Base-by-base conservation (phyloP, 1,284 basidiomycete species). In the Ganoderma leucocontextum region DNA sequence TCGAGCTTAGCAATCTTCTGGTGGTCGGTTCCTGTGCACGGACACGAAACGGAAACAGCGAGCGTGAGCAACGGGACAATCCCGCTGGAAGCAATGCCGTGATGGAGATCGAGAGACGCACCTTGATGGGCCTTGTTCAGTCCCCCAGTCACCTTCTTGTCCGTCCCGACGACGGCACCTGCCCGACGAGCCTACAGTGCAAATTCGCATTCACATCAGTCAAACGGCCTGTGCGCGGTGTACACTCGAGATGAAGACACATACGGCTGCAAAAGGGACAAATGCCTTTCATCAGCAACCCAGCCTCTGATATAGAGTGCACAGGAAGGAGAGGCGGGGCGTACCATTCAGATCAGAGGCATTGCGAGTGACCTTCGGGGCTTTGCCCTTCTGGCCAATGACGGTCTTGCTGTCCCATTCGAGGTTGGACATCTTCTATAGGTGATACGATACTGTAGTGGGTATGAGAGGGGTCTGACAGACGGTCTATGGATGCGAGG, bases 1-100 rank as follows among this genome's bases (percentile, higher is more conserved):
- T 97, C 96, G 58, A 98, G 91, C 79, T 97, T 97, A 44, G 94
- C 96, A 79, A 97, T 96, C 70, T 89, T 89, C 80, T 96, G 95
- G 83, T 98, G 95, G 83, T 98, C 96, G 72, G 95, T 94, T 57
- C 93, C 95, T 94, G 70, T 17, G 55, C 29, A 62, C 9, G 39
- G 64, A 58, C 61, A 62, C 5, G 35, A 59, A 64, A 60, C 38
- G 60, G 42, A 44, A 65, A 62, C 15, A 63, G 39, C 42, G 25
- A n/a, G n/a, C 4, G 10, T 41, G 44, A 39, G 49, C 52, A 38
- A 35, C 38, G 12, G 19, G 9, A 61, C 25, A 61, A 29, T 25
- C 8, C 35, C 12, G 29, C 22, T 22, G 6, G 12, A 8, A 68
- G 55, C 44, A 33, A 62, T 67, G 13, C 10, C 6, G 39, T 60